Evolutionary conservation across 371 early-diverging fungal genomes (phyloP), one percentile per base, ranked within the genome.

Genomic region (Rhizopus sp.): DNA sequence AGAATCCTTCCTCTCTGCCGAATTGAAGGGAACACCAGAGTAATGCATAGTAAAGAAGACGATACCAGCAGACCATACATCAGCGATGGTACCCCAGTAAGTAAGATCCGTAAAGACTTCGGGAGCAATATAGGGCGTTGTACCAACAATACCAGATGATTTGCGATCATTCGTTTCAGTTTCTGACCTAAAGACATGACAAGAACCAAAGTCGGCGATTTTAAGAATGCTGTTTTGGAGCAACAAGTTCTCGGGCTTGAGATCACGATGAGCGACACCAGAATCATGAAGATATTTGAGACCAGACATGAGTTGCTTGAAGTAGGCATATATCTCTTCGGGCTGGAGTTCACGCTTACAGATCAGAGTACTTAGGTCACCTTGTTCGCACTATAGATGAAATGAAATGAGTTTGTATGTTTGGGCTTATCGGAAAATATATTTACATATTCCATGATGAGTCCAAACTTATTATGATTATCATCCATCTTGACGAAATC

Each of bases 151-250:
- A 9, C 94, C 94, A 54, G 76, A 77, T 15, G 91, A 92, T 37
- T 78, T 64, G 63, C 87, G 87, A 38, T 82, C 63, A 9, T 69
- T 59, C 9, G 72, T 76, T 67, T 93, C 91, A 84, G 90, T 92
- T 32, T 84, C 80, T 15, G 85, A 86, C 46, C 90, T 78, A 78
- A 95, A 95, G 1, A 97, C 95, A 54, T 92, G 91, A 0, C 94
- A 86, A 40, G 95, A 82, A 1, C 97, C 97, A 81, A 97, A 97
- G 68, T 97, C 97, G 10, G 93, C 84, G 32, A 97, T 85, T 69
- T 93, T 92, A 44, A 94, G 63, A 5, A 33, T 13, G 17, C 50
- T 52, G 12, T 59, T 31, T 12, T 52, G 41, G 7, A 91, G 58
- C 47, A 90, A 62, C 7, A 86, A 70, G 55, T 89, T 91, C 38